Percentiles rank a stretch among this genome's conserved stretches.
Evolutionary conservation across 768 basidiomycete species (phyloP).

Genomic region (Dioszegia crocea): DNA sequence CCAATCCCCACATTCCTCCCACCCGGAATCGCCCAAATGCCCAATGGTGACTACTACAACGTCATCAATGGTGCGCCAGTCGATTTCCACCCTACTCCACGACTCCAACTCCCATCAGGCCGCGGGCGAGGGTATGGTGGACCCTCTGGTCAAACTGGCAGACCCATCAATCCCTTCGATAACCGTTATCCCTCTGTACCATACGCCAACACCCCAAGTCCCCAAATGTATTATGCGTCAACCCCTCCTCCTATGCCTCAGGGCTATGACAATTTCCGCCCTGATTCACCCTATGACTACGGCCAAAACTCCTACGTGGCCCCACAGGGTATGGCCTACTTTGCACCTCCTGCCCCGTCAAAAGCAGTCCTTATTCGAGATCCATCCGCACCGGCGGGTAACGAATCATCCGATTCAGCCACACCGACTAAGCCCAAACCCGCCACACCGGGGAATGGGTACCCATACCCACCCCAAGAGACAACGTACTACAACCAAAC

Average conservation of each 20-base stretch:
- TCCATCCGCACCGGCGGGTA: too few relatives aligned
- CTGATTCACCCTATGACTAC: conserved; percentile 9
- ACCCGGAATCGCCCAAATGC: conserved; percentile 12
- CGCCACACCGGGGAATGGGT: too few relatives aligned
- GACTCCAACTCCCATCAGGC: neutral
- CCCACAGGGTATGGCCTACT: conserved; percentile 13
- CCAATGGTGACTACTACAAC: conserved; percentile 19
- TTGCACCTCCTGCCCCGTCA: conserved; percentile 24
- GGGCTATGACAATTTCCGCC: neutral
- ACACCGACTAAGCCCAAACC: too few relatives aligned
- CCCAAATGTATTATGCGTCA: neutral
- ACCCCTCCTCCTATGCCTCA: neutral
- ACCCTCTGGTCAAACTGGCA: too few relatives aligned
- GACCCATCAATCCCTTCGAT: too few relatives aligned
- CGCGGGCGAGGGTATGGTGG: too few relatives aligned
- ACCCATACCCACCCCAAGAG: conserved; percentile 19
- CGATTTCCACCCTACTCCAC: conserved; percentile 8
- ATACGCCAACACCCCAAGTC: neutral
- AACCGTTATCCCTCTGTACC: too few relatives aligned
- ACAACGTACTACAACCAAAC: conserved; percentile 15
- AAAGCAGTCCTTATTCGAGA: conserved; percentile 10
- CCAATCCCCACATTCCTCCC: conserved; percentile 10
- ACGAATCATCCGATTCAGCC: too few relatives aligned
- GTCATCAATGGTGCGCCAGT: conserved; percentile 15
- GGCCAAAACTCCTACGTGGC: neutral